Conservation (phyloP, 768 basidiomycete species). For the Dentipellis sp. region DNA sequence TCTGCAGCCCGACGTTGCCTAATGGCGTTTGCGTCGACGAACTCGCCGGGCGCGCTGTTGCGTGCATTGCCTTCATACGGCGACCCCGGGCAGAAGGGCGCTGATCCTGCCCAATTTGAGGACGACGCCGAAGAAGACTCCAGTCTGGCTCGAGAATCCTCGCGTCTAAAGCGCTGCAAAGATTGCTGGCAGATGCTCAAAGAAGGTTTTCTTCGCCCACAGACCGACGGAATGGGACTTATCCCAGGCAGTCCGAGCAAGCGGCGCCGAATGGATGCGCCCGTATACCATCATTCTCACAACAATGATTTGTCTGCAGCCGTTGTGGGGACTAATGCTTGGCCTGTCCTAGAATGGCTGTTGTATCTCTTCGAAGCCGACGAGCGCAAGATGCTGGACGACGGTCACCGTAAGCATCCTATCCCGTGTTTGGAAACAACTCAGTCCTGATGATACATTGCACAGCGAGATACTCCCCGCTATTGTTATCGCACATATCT, state of each 20-base stretch:
- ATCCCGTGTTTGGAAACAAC: background rate
- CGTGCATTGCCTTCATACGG: slow-evolving; percentile 14
- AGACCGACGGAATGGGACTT: background rate
- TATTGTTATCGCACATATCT: slow-evolving; percentile 53
- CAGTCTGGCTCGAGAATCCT: slow-evolving; percentile 10
- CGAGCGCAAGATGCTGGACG: slow-evolving; percentile 29
- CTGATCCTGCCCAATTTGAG: background rate
- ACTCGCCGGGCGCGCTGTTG: slow-evolving; percentile 10
- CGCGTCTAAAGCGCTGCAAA: slow-evolving; percentile 12
- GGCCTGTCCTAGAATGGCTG: slow-evolving; percentile 67
- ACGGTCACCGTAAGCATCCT: slow-evolving; percentile 28
- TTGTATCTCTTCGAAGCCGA: slow-evolving; percentile 62
- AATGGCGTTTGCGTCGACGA: slow-evolving; percentile 8
- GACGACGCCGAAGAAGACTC: slow-evolving; percentile 9
- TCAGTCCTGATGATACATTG: slow-evolving; percentile 3
- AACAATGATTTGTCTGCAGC: slow-evolving; percentile 18
- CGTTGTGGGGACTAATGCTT: slow-evolving; percentile 52
- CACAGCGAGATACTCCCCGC: slow-evolving; percentile 37
- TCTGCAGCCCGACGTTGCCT: slow-evolving; percentile 10
- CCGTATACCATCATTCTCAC: slow-evolving; percentile 19
- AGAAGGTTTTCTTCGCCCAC: slow-evolving; percentile 6
- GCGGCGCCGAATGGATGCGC: slow-evolving; percentile 18
- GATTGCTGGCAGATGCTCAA: slow-evolving; percentile 16
- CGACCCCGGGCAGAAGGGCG: slow-evolving; percentile 1
- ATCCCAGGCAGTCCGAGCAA: slow-evolving; percentile 12